Base-by-base conservation (phyloP, 2,329 filamentous ascomycete genomes). In the Venturia pyrina region DNA sequence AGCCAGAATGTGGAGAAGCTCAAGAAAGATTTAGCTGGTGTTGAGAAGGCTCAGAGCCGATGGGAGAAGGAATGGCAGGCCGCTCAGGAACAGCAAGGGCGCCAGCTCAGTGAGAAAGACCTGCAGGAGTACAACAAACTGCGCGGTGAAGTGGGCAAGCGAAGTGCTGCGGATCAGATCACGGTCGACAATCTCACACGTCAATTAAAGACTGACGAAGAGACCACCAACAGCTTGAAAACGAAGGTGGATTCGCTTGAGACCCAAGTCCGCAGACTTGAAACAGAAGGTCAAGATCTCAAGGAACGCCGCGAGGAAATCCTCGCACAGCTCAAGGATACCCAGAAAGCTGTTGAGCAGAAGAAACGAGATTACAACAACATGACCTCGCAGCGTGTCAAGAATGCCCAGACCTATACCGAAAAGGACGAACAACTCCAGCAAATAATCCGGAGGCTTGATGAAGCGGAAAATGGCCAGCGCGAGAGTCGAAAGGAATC, bases 301-400 rank as follows among this genome's bases (percentile, higher is more conserved):
- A 82, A 84, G 67, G 87, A 91, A 71, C 86, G 90, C 66, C 89
- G 86, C 71, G 79, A 83, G 48, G 78, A 84, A 5, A 83, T 87
- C 15, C 85, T 89, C 67, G 78, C 82, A 13, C 80, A 81, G 8
- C 84, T 89, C 67, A 88, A 88, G 69, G 82, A 89, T 60, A 83
- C 89, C n/a, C 83, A 86, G 8, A 83, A 85, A 68, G 89, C 95
- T n/a, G 90, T 96, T 62, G 88, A 92, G 40, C 78, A 81, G 32
- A 98, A 96, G 80, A 96, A 96, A 78, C 96, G 93, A 73, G 89
- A 95, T 67, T 89, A 92, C 73, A 95, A 96, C 73, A 85, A 88
- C 65, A 81, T 96, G 50, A 89, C 90, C 68, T 96, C 92, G 0
- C 91, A 96, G 74, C 87, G 91, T 62, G 84, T 93, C 10, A 86